phyloP scores from a whole-genome alignment of 1,284 basidiomycete species.

The Ganoderma multipileum region DNA sequence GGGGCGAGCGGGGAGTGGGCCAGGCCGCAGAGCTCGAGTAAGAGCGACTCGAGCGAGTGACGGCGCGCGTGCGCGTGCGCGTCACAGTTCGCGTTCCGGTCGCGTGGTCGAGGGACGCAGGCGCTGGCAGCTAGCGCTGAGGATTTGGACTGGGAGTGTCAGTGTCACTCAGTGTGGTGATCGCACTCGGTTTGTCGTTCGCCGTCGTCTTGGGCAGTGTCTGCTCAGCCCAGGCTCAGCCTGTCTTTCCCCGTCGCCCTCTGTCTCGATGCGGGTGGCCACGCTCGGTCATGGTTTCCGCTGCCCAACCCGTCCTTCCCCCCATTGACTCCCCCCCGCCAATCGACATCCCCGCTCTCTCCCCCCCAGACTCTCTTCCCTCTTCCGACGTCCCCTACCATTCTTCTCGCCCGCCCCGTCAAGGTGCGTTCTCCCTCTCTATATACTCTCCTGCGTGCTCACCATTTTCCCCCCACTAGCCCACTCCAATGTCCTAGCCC shows the following conservation, averaged over 20 bases:
- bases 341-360: slow-evolving; percentile 27
- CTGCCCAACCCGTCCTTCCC: slow-evolving; percentile 24
- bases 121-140: no score
- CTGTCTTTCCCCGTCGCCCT: background rate
- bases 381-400: slow-evolving; percentile 21
- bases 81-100: background rate
- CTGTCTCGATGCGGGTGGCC: slow-evolving; percentile 15
- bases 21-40: no score
- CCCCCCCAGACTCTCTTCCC: slow-evolving; percentile 8
- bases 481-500: slow-evolving; percentile 46
- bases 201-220: background rate
- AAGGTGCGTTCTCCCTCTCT: slow-evolving; percentile 14
- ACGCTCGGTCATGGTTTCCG: slow-evolving; percentile 16
- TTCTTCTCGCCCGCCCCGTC: slow-evolving; percentile 21
- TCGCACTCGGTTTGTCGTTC: no score
- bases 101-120: background rate
- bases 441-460: background rate
- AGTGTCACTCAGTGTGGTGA: no score
- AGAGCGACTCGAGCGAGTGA: background rate
- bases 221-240: background rate
- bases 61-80: no score
- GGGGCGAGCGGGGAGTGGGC: no score
- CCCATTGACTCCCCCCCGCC: slow-evolving; percentile 30
- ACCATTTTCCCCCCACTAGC: slow-evolving; percentile 22
- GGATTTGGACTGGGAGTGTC: no score